Evolutionary conservation across 495 filamentous ascomycete species (phyloP), one percentile per base, ranked within the genome.

Genomic region (Aspergillus affinis): DNA sequence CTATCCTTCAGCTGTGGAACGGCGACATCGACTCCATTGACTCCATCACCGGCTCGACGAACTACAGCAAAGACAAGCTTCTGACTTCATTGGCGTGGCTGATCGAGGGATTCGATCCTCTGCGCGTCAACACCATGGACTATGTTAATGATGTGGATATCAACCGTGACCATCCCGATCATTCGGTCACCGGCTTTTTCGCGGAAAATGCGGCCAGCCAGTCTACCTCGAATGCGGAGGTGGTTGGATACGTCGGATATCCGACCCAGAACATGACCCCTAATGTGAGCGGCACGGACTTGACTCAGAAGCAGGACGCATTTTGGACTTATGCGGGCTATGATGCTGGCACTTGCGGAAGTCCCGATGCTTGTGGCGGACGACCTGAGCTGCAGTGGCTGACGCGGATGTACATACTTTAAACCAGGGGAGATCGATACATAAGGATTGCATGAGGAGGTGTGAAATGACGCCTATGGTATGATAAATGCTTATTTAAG

Each of bases 41-140:
- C 0, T 62, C 23, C 9, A 12, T 64, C 10, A 47, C 59, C 29
- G 30, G 30, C 20, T 41, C 29, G 13, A 53, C 44, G 0, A 45
- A 26, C 8, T 64, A 64, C 41, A 62, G 55, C 8, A 57, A 23
- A 17, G 44, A 48, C 47, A 30, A 58, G 13, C 49, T 67, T 45
- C 2, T 64, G 0, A n/a, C 48, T n/a, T 36, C 44, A 3, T 52
- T 64, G 9, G 47, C 46, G 0, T 17, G 10, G 2, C 19, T 62
- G n/a, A 62, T 64, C 6, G 57, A 45, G 13, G 36, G 26, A 0
- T 67, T 60, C 44, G 10, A 19, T 1, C 61, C 57, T 0, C 56
- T 54, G n/a, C 58, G 59, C 15, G 47, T 67, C 20, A 67, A 67
- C 21, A 67, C 65, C 12, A 36, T 51, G 6, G 65, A 61, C 32